Percentiles rank a stretch among this genome's conserved stretches.
phyloP scores from a whole-genome alignment of 2,329 filamentous ascomycete species.

The Chaetomium olivaceum region DNA sequence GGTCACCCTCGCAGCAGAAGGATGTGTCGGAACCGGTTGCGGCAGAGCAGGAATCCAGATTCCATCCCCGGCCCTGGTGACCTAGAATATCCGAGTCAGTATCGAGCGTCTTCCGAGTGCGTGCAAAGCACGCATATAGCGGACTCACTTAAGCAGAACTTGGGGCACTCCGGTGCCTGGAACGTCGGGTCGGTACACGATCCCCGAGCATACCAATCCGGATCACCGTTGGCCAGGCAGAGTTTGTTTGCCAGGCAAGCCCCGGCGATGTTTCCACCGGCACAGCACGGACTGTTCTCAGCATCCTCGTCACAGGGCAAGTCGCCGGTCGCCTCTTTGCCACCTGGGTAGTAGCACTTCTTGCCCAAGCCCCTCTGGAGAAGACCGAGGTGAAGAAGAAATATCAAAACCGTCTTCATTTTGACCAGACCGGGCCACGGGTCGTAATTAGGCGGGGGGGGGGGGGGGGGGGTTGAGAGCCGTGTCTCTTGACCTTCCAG shows the following conservation, averaged over 20 bases:
- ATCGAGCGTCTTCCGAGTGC: neutral
- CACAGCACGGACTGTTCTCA: conserved; percentile 18
- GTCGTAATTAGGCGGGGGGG: neutral
- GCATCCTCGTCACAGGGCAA: conserved; percentile 19
- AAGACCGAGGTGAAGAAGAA: neutral
- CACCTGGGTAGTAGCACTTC: conserved; percentile 20
- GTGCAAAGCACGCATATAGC: too few species aligned
- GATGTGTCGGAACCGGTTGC: neutral
- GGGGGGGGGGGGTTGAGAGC: too few species aligned
- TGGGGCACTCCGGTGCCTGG: conserved; percentile 12
- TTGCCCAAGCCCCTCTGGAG: neutral
- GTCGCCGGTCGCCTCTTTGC: neutral
- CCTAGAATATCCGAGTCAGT: neutral
- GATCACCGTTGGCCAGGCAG: neutral
- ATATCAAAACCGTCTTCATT: neutral
- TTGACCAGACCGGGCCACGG: neutral
- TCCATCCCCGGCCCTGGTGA: neutral
- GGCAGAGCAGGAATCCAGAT: conserved; percentile 3
- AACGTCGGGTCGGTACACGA: conserved; percentile 18
- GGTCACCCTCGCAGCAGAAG: neutral
- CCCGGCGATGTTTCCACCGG: neutral
- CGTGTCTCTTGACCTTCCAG: too few species aligned
- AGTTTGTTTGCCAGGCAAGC: conserved; percentile 18
- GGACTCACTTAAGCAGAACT: conserved; percentile 6
- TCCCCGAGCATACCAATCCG: conserved; percentile 3